phyloP scores from a whole-genome alignment of 129 eudicot genomes.

The Cynara cardunculus region DNA sequence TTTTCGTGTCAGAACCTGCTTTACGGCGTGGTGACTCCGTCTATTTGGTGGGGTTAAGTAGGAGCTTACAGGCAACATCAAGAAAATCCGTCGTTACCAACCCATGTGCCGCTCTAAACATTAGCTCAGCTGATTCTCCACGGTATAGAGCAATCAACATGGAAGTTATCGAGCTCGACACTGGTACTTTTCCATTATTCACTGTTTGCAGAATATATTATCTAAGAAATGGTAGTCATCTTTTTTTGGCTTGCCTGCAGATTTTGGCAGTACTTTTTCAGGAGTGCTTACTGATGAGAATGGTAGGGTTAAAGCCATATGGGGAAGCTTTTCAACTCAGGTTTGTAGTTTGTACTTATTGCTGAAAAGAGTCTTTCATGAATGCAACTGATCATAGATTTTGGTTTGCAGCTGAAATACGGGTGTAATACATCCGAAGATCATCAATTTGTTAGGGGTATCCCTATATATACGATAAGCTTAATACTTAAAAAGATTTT shows the following conservation, averaged over 20 bases:
- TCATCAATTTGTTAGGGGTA: conserved; percentile 95
- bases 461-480: conserved; percentile 70
- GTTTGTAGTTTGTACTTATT: conserved; percentile 39
- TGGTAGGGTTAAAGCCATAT: conserved; percentile 89
- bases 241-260: conserved; percentile 34
- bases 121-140: conserved; percentile 87
- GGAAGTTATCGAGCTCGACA: conserved; percentile 96
- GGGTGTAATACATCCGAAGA: conserved; percentile 74
- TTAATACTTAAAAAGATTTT: conserved; percentile 58
- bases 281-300: conserved; percentile 85
- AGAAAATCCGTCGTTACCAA: conserved; percentile 90
- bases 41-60: conserved; percentile 83
- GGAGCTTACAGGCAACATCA: conserved; percentile 92
- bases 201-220: background rate
- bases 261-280: conserved; percentile 92
- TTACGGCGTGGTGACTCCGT: conserved; percentile 88
- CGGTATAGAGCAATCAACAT: conserved; percentile 95
- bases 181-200: conserved; percentile 40
- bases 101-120: conserved; percentile 85
- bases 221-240: background rate
- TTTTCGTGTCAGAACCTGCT: conserved; percentile 60
- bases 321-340: conserved; percentile 99
- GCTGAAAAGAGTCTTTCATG: conserved; percentile 11
- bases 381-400: conserved; percentile 7
- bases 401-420: conserved; percentile 62